Evolutionary conservation across 73 alveolate species (phyloP).

Genomic region (Uronychia binucleata): DNA sequence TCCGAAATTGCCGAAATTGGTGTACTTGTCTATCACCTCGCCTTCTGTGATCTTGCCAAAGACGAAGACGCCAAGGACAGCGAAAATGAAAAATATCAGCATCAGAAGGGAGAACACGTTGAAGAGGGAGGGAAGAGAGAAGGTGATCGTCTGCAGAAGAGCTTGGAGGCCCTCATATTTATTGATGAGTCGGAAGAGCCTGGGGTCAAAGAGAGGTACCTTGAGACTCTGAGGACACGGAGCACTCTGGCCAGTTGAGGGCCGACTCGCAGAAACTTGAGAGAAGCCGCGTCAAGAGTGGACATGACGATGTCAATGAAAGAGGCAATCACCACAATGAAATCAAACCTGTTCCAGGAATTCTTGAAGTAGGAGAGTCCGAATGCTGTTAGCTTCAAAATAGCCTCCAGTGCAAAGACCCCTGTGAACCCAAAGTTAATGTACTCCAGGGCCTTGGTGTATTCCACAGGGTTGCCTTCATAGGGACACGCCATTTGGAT

Average conservation of each 20-base stretch:
- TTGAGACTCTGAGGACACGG: slow-evolving; percentile 62
- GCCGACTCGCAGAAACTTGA: slow-evolving; percentile 45
- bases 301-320: slow-evolving; percentile 40
- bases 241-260: slow-evolving; percentile 65
- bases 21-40: slow-evolving; percentile 16
- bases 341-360: slow-evolving; percentile 58
- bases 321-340: slow-evolving; percentile 57
- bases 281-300: slow-evolving; percentile 12
- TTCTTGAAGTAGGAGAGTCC: slow-evolving; percentile 35
- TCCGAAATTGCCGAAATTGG: slow-evolving; percentile 52
- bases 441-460: slow-evolving; percentile 4
- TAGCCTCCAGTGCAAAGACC: slow-evolving; percentile 36
- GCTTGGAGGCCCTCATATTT: slow-evolving; percentile 62
- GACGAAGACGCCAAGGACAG: slow-evolving; percentile 50
- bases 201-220: no score
- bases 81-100: slow-evolving; percentile 44
- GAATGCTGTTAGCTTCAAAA: slow-evolving; percentile 48
- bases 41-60: slow-evolving; percentile 34
- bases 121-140: slow-evolving; percentile 51
- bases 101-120: slow-evolving; percentile 54
- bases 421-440: slow-evolving; percentile 42
- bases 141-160: slow-evolving; percentile 47
- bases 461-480: slow-evolving; percentile 69
- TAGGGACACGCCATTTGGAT: slow-evolving; percentile 79
- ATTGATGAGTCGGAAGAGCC: slow-evolving; percentile 52